phyloP scores from a whole-genome alignment of 495 filamentous ascomycete genomes.

The Geoglossum glabrum region DNA sequence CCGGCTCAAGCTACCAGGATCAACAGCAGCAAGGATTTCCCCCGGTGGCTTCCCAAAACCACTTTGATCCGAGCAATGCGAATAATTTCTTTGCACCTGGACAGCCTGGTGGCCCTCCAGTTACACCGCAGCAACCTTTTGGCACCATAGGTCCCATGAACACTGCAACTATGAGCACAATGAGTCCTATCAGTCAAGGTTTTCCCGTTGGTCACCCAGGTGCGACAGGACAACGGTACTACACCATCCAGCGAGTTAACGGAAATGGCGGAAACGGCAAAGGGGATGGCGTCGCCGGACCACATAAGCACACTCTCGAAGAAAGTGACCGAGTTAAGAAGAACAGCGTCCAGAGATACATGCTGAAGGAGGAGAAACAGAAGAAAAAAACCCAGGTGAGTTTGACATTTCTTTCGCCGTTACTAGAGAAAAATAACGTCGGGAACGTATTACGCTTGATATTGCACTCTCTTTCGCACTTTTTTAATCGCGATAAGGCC shows the following conservation, averaged over 20 bases:
- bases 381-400: conserved; percentile 47
- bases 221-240: conserved; percentile 34
- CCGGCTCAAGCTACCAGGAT: conserved; percentile 25
- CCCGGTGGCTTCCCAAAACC: conserved; percentile 8
- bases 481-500: background rate
- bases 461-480: background rate
- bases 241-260: conserved; percentile 59
- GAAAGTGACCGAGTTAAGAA: conserved; percentile 77
- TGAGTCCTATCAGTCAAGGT: background rate
- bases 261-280: conserved; percentile 58
- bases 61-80: conserved; percentile 8
- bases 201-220: conserved; percentile 20
- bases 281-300: conserved; percentile 40
- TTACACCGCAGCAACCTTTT: conserved; percentile 20
- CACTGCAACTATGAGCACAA: conserved; percentile 4
- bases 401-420: conserved; percentile 1
- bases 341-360: conserved; percentile 50
- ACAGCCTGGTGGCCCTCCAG: conserved; percentile 11
- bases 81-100: conserved; percentile 19
- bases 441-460: background rate
- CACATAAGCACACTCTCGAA: conserved; percentile 54
- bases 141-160: conserved; percentile 19
- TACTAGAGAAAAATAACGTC: background rate
- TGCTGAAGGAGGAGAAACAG: conserved; percentile 47
- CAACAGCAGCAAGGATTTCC: conserved; percentile 6